Evolutionary conservation across 495 filamentous ascomycete genomes (phyloP).

Genomic region (Xylaria venustula): DNA sequence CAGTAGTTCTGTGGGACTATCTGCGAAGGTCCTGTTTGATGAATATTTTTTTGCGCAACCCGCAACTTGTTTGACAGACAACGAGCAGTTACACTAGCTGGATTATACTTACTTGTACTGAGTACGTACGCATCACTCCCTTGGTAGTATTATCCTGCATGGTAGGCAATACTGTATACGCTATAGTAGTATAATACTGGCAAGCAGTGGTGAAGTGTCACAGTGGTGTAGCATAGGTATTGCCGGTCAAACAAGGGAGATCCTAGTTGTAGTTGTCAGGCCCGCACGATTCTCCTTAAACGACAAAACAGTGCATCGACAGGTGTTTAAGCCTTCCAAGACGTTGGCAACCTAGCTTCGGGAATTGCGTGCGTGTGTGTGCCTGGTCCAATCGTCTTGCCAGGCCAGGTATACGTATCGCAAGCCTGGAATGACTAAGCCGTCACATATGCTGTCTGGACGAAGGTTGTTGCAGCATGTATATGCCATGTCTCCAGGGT

Average conservation of each 20-base stretch:
- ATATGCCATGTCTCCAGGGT: background rate
- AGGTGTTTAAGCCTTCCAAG: background rate
- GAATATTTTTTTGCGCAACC: background rate
- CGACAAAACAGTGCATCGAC: slow-evolving; percentile 2
- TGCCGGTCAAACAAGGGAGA: slow-evolving; percentile 8
- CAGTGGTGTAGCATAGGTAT: background rate
- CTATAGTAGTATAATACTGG: too few relatives aligned
- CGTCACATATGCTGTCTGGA: background rate
- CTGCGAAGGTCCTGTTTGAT: background rate
- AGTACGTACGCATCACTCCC: too few relatives aligned
- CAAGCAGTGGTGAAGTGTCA: background rate
- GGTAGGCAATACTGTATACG: too few relatives aligned
- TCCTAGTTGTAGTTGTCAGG: background rate
- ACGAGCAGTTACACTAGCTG: background rate
- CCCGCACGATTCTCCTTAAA: slow-evolving; percentile 4
- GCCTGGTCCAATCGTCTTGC: background rate
- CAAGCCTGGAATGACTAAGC: background rate
- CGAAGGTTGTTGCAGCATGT: background rate
- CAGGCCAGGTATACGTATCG: too few relatives aligned
- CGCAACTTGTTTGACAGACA: background rate
- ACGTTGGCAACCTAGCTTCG: too few relatives aligned
- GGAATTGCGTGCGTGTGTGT: background rate
- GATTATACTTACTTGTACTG: too few relatives aligned
- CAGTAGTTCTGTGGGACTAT: background rate
- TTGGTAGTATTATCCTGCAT: too few relatives aligned